Evolutionary conservation across 139 green algal species (phyloP).

Genomic region (Chlorella sp.): DNA sequence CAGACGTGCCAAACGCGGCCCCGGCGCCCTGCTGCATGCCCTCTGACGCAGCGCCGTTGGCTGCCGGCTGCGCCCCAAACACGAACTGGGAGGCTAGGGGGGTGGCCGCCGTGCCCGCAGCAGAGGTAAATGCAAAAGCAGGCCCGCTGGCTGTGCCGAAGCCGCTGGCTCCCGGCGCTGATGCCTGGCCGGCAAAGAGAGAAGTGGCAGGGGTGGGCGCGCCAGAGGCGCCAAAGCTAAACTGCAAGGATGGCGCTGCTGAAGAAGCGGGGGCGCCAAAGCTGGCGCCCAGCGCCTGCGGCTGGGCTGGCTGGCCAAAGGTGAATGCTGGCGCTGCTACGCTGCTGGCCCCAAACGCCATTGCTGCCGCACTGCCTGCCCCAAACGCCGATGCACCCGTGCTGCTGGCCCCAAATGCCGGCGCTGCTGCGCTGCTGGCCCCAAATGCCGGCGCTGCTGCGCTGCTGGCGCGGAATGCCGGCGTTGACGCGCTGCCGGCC

Average conservation of each 20-base stretch:
- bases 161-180: background rate
- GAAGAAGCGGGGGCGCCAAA: background rate
- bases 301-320: background rate
- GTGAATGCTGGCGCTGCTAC: background rate
- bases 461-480: too few relatives aligned
- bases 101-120: too few relatives aligned
- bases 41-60: too few relatives aligned
- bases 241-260: background rate
- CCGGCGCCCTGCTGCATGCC: background rate
- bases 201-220: background rate
- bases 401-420: background rate
- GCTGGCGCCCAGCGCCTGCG: too few relatives aligned
- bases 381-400: too few relatives aligned
- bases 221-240: slow-evolving; percentile 12
- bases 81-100: too few relatives aligned
- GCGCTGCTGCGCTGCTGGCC: background rate
- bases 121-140: background rate
- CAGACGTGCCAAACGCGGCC: background rate
- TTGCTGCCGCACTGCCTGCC: background rate
- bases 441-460: background rate
- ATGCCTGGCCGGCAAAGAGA: background rate
- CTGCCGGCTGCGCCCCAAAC: too few relatives aligned
- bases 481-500: too few relatives aligned
- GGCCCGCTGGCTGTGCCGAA: slow-evolving; percentile 1
- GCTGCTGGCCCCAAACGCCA: slow-evolving; percentile 1